Evolutionary conservation across 2,329 filamentous ascomycete genomes (phyloP).

Genomic region (Epichloe amarillans): DNA sequence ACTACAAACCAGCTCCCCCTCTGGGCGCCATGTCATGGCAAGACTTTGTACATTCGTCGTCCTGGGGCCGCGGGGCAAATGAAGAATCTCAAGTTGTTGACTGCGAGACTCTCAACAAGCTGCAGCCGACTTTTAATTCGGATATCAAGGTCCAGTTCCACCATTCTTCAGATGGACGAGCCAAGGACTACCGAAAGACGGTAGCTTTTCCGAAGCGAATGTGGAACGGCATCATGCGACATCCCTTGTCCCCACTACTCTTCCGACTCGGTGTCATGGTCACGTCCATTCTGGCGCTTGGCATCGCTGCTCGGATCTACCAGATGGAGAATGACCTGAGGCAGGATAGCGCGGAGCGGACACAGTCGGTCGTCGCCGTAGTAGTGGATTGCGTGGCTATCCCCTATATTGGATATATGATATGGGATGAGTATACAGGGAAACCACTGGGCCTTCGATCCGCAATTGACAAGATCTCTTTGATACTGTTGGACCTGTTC

Average conservation of each 20-base stretch:
- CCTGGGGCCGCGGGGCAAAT: conserved; percentile 33
- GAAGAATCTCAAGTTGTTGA: conserved; percentile 36
- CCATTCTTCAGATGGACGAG: conserved; percentile 11
- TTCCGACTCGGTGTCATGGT: conserved; percentile 73
- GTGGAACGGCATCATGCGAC: conserved; percentile 58
- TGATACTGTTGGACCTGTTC: conserved; percentile 83
- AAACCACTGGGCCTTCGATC: conserved; percentile 81
- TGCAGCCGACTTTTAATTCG: conserved; percentile 35
- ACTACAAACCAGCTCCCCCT: conserved; percentile 27
- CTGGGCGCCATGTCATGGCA: conserved; percentile 35
- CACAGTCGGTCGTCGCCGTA: conserved; percentile 78
- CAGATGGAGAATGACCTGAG: conserved; percentile 36
- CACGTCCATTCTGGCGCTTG: conserved; percentile 72
- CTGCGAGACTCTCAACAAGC: conserved; percentile 28
- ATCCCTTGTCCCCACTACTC: conserved; percentile 72
- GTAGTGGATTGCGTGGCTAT: conserved; percentile 80
- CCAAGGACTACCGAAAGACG: conserved; percentile 16
- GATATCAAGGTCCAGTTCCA: conserved; percentile 21
- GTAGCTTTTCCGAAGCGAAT: conserved; percentile 37
- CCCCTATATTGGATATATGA: conserved; percentile 85
- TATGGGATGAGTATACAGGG: conserved; percentile 90
- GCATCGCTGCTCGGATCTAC: conserved; percentile 63
- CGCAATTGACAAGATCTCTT: conserved; percentile 70
- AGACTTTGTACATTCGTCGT: conserved; percentile 39
- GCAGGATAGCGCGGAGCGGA: conserved; percentile 39